Conservation (phyloP, 345 rosid species). For the Linum trigynum region DNA sequence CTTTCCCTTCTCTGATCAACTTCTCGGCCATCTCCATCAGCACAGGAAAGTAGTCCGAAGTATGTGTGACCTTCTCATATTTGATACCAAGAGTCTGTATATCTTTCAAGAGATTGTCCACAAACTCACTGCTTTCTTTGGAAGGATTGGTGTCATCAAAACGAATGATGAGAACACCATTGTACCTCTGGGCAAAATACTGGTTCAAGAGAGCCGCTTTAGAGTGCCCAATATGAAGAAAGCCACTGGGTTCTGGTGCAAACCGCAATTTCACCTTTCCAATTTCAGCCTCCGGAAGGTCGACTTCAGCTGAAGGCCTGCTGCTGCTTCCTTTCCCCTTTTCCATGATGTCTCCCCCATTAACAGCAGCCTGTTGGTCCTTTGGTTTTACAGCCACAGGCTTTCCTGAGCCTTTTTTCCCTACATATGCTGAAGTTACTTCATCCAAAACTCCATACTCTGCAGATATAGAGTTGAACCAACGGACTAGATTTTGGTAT, state of each 20-base stretch:
- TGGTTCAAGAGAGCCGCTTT: constrained; percentile 86
- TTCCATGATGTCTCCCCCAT: constrained; percentile 33
- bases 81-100: constrained; percentile 74
- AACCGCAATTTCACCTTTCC: constrained; percentile 78
- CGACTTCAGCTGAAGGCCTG: constrained; percentile 43
- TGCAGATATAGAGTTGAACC: constrained; percentile 66
- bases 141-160: constrained; percentile 98
- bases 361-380: constrained; percentile 31
- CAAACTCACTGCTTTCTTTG: constrained; percentile 92
- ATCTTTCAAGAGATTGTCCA: constrained; percentile 76
- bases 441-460: constrained; percentile 51
- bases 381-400: constrained; percentile 34
- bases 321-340: constrained; percentile 39
- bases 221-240: constrained; percentile 91
- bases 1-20: constrained; percentile 64
- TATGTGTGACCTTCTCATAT: constrained; percentile 65
- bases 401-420: constrained; percentile 54
- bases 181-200: constrained; percentile 78
- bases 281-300: constrained; percentile 72
- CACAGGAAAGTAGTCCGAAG: constrained; percentile 77
- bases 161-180: constrained; percentile 74
- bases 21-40: constrained; percentile 83
- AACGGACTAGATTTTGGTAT: constrained; percentile 63
- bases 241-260: constrained; percentile 98
- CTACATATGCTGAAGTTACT: constrained; percentile 38